phyloP scores from a whole-genome alignment of 2,329 filamentous ascomycete genomes.

The Ambrosiella xylebori region DNA sequence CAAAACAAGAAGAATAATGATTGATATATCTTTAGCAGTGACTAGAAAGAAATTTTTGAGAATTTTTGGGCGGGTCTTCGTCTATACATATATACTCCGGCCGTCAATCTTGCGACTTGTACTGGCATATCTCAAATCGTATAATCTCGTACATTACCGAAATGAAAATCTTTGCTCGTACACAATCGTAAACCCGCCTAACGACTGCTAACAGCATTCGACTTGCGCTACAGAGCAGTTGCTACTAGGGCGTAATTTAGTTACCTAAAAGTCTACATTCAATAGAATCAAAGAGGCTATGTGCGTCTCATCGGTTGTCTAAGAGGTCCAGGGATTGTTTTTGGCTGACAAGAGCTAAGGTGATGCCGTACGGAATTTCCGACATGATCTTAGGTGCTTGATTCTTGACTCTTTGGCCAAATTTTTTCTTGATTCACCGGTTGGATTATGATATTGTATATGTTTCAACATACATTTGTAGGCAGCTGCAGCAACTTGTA shows the following conservation, averaged over 20 bases:
- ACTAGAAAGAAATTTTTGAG: no score
- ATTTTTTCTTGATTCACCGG: no score
- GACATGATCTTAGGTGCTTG: no score
- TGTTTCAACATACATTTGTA: no score
- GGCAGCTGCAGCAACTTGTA: no score
- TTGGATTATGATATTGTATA: no score
- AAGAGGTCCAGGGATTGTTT: not conserved
- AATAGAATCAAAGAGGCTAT: not conserved
- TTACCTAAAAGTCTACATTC: not conserved
- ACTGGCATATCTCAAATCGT: not conserved
- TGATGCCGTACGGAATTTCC: no score
- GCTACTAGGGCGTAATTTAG: not conserved
- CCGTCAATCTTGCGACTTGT: not conserved
- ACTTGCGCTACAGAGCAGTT: not conserved
- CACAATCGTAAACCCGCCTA: not conserved
- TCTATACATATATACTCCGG: not conserved
- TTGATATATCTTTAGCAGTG: no score
- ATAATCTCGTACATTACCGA: not conserved
- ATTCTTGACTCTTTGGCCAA: no score
- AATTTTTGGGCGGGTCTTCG: not conserved
- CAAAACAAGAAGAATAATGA: not conserved
- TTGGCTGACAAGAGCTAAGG: no score
- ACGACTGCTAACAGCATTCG: not conserved
- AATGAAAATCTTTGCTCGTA: not conserved
- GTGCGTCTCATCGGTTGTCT: not conserved